Evolutionary conservation across 1,139 yeast species (phyloP), one percentile per base, ranked within the genome.

Genomic region (Lodderomyces metapsilosis): DNA sequence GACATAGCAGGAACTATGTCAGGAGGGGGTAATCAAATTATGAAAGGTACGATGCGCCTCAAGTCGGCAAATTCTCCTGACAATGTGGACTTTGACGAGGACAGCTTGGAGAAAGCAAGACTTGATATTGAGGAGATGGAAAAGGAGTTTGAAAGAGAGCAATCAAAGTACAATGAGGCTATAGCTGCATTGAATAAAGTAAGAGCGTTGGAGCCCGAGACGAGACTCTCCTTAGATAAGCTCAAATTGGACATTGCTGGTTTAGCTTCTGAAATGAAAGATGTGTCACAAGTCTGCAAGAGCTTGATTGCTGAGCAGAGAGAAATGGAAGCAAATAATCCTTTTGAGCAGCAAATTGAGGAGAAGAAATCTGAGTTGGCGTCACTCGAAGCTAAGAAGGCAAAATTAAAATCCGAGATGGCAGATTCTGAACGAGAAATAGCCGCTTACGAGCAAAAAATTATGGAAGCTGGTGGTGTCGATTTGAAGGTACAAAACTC

Each of bases 1-100:
- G 98, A 91, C 56, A 81, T 85, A n/a, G 86, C 96, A 2, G 99
- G 99, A 62, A 87, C 98, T 1, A 84, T 94, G 85, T 82, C 95
- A 39, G 99, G 99, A 54, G 99, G 99, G 63, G 98, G 98, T 41
- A 78, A 76, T 37, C 69, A 75, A 36, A 80, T 78, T 12, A 73
- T 78, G 12, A 70, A 70, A 40, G 94, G 94, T 6, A 81, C 78
- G 1, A 83, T 85, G 92, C 71, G 71, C 43, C 62, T 78, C 24
- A 66, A 72, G 3, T 56, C 66, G 8, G 53, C 64, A 1, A 52
- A 52, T 12, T 51, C 52, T 18, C 32, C 9, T 11, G 53, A 52
- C 46, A 66, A 60, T 33, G 10, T 13, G 10, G 20, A 37, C 2
- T 51, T 62, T 15, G 53, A 84, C n/a, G 81, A 77, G 27, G 80